Evolutionary conservation across 192 early-diverging fungal species (phyloP), one percentile per base, ranked within the genome.

Genomic region (Allomyces macrogynus): DNA sequence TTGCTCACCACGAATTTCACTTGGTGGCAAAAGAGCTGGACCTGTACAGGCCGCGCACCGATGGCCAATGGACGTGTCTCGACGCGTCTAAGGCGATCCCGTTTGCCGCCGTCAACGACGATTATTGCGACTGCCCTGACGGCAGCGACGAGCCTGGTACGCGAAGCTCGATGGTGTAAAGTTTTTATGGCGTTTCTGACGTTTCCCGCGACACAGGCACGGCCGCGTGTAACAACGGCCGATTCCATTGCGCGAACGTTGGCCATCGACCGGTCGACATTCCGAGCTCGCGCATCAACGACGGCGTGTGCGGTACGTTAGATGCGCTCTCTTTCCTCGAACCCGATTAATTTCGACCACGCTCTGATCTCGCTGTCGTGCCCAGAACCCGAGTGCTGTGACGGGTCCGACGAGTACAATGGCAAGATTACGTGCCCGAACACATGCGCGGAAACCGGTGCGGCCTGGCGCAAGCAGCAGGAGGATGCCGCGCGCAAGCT

Each of bases 71-170:
- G 72, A 72, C 23, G 0, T 97, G 94, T 66, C 72, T 91, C 23
- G 91, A 93, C 67, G 82, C 81, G 8, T 84, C 83, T 7, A 76
- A 76, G 26, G 69, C 44, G 23, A 88, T 97, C 26, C 80, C 83
- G 1, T 85, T 80, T 65, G 70, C 72, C 1, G 78, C 82, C 2
- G 82, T 98, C 54, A 98, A 98, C 64, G 93, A 98, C 72, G 91
- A 98, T 73, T 98, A 93, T 67, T 98, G 95, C 78, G 93, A 98
- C 75, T 98, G 95, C 68, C 24, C 76, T 54, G 95, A 98, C 74
- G 92, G 93, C 5, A 87, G 85, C 16, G 95, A 98, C 72, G 95
- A 98, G 70, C 91, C 93, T 24, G 94, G 88, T 86, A 73, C 62
- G 40, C 12, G 3, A 0, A 40, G 62, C 27, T 42, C 60, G 61